Conservation (phyloP, 495 filamentous ascomycete species). For the Lophiostoma macrostomum region DNA sequence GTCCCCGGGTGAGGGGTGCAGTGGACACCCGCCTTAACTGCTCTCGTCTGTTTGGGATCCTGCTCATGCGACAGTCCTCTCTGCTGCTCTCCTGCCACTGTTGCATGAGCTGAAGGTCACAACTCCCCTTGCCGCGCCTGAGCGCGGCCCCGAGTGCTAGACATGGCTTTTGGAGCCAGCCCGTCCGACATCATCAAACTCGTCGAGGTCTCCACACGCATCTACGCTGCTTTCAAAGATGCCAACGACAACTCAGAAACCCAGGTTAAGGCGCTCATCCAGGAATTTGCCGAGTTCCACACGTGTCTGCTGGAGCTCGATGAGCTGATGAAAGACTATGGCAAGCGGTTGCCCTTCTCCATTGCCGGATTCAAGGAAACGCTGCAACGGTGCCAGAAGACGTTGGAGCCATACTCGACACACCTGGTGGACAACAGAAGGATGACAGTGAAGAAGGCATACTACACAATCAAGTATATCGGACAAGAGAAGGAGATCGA, state of each 20-base stretch:
- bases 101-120: constrained; percentile 19
- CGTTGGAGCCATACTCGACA: constrained; percentile 22
- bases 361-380: constrained; percentile 25
- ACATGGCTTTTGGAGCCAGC: constrained; percentile 26
- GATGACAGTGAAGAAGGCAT: constrained; percentile 16
- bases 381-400: constrained; percentile 16
- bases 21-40: background rate
- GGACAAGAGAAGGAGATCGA: constrained; percentile 27
- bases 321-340: constrained; percentile 27
- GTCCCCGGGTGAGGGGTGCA: background rate
- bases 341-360: constrained; percentile 23
- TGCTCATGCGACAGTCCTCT: constrained; percentile 23
- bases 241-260: constrained; percentile 25
- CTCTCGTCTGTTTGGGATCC: background rate
- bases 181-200: constrained; percentile 26
- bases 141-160: constrained; percentile 19
- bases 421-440: constrained; percentile 20
- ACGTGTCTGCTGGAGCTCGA: constrained; percentile 21
- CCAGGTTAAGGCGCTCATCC: constrained; percentile 19
- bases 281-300: constrained; percentile 23
- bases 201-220: constrained; percentile 18
- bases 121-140: constrained; percentile 4
- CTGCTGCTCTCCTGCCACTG: background rate
- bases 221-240: constrained; percentile 29
- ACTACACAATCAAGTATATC: constrained; percentile 24